Conservation (phyloP, 495 filamentous ascomycete genomes). For the Sphaerosporella brunnea region DNA sequence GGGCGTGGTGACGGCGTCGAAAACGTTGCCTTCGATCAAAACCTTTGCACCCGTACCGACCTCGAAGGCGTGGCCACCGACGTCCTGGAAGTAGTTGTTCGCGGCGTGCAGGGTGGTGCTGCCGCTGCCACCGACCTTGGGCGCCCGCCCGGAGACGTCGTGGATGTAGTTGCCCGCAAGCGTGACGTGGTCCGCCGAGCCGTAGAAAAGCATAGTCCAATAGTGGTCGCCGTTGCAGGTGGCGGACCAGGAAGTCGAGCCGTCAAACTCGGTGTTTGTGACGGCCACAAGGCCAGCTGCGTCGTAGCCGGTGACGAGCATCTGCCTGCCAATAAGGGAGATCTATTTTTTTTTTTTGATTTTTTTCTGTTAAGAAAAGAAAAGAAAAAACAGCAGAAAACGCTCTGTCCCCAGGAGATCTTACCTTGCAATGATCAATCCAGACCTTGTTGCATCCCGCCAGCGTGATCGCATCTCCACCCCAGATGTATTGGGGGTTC, state of each 20-base stretch:
- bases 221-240: slow-evolving; percentile 39
- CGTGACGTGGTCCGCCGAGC: slow-evolving; percentile 30
- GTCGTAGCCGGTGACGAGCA: slow-evolving; percentile 28
- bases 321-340: slow-evolving; percentile 32
- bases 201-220: slow-evolving; percentile 35
- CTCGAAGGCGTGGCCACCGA: slow-evolving; percentile 39
- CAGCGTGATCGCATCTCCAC: slow-evolving; percentile 28
- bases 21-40: slow-evolving; percentile 43
- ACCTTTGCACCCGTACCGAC: slow-evolving; percentile 34
- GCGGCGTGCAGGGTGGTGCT: slow-evolving; percentile 35
- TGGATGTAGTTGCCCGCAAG: slow-evolving; percentile 35
- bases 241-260: slow-evolving; percentile 33
- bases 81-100: slow-evolving; percentile 43
- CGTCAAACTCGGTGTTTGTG: slow-evolving; percentile 33
- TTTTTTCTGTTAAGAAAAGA: too few species aligned
- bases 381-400: too few species aligned
- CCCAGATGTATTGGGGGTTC: slow-evolving; percentile 30
- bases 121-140: slow-evolving; percentile 27
- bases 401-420: too few species aligned
- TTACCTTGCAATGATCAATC: slow-evolving; percentile 30
- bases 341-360: slow-evolving; percentile 22
- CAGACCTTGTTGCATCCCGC: slow-evolving; percentile 26
- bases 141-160: slow-evolving; percentile 36
- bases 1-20: slow-evolving; percentile 33
- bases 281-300: slow-evolving; percentile 30